Evolutionary conservation across 495 filamentous ascomycete genomes (phyloP), one percentile per base, ranked within the genome.

Genomic region (Sordaria brevicollis): DNA sequence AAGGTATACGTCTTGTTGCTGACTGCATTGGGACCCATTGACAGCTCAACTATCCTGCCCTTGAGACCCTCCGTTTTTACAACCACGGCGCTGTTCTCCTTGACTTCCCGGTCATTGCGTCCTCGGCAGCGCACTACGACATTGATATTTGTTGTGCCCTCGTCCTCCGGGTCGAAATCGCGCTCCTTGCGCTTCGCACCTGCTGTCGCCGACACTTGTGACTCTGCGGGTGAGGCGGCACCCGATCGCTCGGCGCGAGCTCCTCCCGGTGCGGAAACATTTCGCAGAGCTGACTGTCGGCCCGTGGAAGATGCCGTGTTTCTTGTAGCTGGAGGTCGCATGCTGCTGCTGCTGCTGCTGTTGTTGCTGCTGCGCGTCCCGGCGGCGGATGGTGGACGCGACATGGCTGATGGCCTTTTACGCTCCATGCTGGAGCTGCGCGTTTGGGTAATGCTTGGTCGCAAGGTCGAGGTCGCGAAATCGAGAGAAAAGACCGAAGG

Each of bases 1-100:
- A 99, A 99, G 70, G 91, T 89, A 77, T 98, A 99, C 2, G 92
- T 91, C 81, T 99, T 99, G 78, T 98, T 97, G 79, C 92, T 96
- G 49, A 97, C 79, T 37, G 93, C 90, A 78, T 88, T 95, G 13
- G 93, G 90, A 29, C 94, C 95, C 93, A 99, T 96, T 3, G 92
- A 93, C 38, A 99, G 80, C 68, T 94, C 89, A 34, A 99, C 88
- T 37, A 83, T 84, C 73, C 91, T 93, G 6, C 93, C 93, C 73
- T 91, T 93, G 31, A 93, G 87, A 2, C 92, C 94, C 71, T 96
- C 92, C 4, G 94, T 96, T 9, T 87, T 88, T 4, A 99, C 86
- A 0, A 97, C 94, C 2, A 98, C 93, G 19, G 91, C 92, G 72
- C 92, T 97, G 76, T 96, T 98, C 78, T 98, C 95, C 66, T 89